Evolutionary conservation across 2,329 filamentous ascomycete genomes (phyloP), one percentile per base, ranked within the genome.

Genomic region (Phyllosticta citribraziliensis): DNA sequence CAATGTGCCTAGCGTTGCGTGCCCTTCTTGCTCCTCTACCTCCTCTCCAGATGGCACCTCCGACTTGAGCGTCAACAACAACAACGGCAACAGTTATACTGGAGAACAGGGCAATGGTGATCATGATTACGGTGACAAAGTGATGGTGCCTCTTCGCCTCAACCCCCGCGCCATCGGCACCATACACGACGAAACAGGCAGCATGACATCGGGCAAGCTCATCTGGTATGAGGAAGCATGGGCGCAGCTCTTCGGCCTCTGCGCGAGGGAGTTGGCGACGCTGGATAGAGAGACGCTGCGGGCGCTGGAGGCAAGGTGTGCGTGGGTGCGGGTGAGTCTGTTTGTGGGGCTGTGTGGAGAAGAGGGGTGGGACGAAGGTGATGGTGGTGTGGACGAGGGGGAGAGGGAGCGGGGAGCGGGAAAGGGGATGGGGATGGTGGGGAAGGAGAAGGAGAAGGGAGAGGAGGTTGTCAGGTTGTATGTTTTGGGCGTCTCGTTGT

Each of bases 121-220:
- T 22, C 2, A 22, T 3, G 22, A 22, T 22, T 2, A 22, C 22
- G 22, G 22, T n/a, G n/a, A n/a, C 22, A 22, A 22, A 22, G 22
- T 22, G 22, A 22, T 3, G 3, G 22, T 22, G 22, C 22, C 22
- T 3, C 66, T 80, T 2, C 66, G 73, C 1, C 67, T 79, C 24
- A 80, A 78, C 63, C 76, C 78, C 3, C 68, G 69, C 5, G 72
- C 79, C 19, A 66, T 80, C 27, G 76, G 76, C 5, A 70, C 72
- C 47, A 62, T 80, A 5, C 66, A 79, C 56, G 78, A 87, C 63
- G 84, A 87, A 68, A 86, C 82, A 0, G 83, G 80, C 5, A 75
- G 74, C 35, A 75, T 85, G 9, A 67, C 70, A 1, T 68, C 75
- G 1, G 79, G 79, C 0, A 84, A 83, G 68, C 70, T 85, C 2